phyloP scores from a whole-genome alignment of 129 eudicot species.

The Arctium minus region DNA sequence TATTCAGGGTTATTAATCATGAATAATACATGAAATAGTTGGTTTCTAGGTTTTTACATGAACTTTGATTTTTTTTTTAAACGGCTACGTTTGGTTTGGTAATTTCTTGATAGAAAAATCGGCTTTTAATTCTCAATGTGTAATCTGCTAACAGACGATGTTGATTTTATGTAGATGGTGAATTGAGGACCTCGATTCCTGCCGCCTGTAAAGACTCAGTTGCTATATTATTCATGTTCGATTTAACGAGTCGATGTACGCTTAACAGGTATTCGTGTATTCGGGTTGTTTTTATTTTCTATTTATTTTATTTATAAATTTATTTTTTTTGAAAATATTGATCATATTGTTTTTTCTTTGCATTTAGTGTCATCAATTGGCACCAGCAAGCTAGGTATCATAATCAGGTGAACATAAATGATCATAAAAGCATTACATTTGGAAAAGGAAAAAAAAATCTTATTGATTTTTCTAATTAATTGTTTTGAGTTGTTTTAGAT shows the following conservation, averaged over 20 bases:
- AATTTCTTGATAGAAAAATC: background rate
- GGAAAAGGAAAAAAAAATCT: background rate
- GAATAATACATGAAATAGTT: background rate
- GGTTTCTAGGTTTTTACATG: background rate
- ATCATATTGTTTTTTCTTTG: background rate
- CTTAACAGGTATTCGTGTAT: slow-evolving; percentile 37
- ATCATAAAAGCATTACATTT: background rate
- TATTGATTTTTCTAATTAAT: background rate
- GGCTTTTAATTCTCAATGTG: background rate
- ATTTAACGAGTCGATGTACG: slow-evolving; percentile 60
- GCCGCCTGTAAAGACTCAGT: slow-evolving; percentile 53
- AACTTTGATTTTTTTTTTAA: background rate
- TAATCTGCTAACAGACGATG: background rate
- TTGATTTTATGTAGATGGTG: slow-evolving; percentile 30
- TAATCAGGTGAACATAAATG: slow-evolving; percentile 65
- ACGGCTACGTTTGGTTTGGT: background rate
- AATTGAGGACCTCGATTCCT: slow-evolving; percentile 28
- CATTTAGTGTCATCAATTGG: slow-evolving; percentile 65
- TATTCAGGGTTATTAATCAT: background rate
- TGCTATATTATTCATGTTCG: slow-evolving; percentile 62
- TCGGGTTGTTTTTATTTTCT: background rate
- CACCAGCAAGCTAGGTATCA: slow-evolving; percentile 69
- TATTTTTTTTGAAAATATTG: background rate
- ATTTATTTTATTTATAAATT: background rate
- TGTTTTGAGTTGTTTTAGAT: slow-evolving; percentile 39